A percentile compares a stretch with the other conserved stretches of the same genome.
Conservation (phyloP, 148 eudicot species). For the Vaccinium macrocarpon region DNA sequence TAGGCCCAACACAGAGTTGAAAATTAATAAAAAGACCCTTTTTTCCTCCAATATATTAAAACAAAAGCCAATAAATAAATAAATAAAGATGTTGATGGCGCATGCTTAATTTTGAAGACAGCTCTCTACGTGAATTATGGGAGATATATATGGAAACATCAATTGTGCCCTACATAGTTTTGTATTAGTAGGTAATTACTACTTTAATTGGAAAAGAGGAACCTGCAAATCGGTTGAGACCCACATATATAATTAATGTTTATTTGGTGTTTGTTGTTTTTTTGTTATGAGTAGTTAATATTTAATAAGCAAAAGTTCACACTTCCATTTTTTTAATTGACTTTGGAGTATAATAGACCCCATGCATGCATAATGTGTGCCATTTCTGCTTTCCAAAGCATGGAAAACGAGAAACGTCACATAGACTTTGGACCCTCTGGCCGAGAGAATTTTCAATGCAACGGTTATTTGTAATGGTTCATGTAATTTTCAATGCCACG, state of each 20-base stretch:
- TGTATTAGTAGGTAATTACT: not conserved
- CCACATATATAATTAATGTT: not conserved
- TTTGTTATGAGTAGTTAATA: not conserved
- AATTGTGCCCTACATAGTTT: not conserved
- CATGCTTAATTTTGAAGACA: not conserved
- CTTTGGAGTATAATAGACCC: not conserved
- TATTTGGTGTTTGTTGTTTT: not conserved
- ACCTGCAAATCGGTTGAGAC: not conserved
- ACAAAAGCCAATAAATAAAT: constrained; percentile 2
- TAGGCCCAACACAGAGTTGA: not conserved
- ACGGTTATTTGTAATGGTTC: too few species aligned
- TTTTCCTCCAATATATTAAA: not conserved
- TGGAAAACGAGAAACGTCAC: not conserved
- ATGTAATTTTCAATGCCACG: too few species aligned
- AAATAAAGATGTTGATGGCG: too few species aligned
- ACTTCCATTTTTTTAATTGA: not conserved
- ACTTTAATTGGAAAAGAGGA: not conserved
- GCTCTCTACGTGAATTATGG: constrained; percentile 6
- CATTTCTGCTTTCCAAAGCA: not conserved
- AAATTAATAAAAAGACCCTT: not conserved
- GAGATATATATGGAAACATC: constrained; percentile 4
- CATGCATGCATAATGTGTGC: not conserved
- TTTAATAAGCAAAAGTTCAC: not conserved
- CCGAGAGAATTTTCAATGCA: too few species aligned
- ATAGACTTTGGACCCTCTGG: too few species aligned